These are phyloP conservation scores for Lactifluus hygrophoroides DNA, from an alignment of 768 basidiomycete species.

Conservation along the genomic window DNA sequence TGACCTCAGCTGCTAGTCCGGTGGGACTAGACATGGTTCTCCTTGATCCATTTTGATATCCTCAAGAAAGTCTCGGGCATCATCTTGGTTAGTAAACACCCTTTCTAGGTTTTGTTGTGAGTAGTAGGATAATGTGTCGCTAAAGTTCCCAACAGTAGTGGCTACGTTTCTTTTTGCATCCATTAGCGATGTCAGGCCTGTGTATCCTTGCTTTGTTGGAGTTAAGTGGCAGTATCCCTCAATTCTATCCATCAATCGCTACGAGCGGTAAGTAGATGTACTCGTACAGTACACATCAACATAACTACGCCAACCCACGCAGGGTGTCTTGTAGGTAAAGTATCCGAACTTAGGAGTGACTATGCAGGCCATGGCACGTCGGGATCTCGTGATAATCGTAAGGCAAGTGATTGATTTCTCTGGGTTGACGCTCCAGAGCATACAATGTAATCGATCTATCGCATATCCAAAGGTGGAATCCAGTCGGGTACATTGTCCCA, in stretches of 20 bases:
- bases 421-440: neutral
- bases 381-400: neutral
- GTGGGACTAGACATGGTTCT: no score
- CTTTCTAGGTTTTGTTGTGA: no score
- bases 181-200: no score
- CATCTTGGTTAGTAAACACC: no score
- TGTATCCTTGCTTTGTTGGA: neutral
- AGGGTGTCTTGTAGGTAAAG: constrained; percentile 1
- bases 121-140: no score
- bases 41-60: no score
- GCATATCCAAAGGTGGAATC: constrained; percentile 53
- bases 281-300: constrained; percentile 1
- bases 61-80: no score
- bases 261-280: neutral
- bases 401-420: neutral
- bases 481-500: constrained; percentile 60
- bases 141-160: no score
- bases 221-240: neutral
- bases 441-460: constrained; percentile 28
- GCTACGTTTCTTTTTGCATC: no score
- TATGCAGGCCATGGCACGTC: neutral
- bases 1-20: no score
- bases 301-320: neutral
- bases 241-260: neutral
- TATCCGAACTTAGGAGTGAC: neutral